Evolutionary conservation across 1,139 yeast species (phyloP), one percentile per base, ranked within the genome.

Genomic region (Saccharomyces pastorianus): DNA sequence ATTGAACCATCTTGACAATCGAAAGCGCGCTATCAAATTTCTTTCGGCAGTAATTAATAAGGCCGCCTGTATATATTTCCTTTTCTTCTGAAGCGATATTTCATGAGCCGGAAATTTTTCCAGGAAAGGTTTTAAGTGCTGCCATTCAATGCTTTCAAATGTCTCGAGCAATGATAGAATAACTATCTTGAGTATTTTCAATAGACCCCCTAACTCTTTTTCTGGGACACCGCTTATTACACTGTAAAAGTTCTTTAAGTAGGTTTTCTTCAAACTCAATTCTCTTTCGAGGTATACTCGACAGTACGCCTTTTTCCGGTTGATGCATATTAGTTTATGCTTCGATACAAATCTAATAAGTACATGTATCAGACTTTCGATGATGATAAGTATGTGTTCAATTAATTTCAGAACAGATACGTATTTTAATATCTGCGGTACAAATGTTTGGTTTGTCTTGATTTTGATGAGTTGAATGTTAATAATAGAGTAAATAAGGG

Each of bases 31-130:
- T 23, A 59, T 56, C 31, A 64, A 46, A 29, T 57, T 56, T 26
- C 51, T 41, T 38, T 64, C 62, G 3, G 58, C 53, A 13, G 57
- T 44, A n/a, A 59, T 53, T 13, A 64, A 48, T 14, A 64, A 47
- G 6, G 53, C 55, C n/a, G 60, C 48, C 41, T 60, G 63, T 5
- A 63, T 56, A 28, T 56, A 48, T 14, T 54, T 42, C 48, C 64
- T 55, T 38, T 46, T 48, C 14, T 20, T 26, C 23, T 46, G 48
- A 25, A 49, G 47, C 13, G 23, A 47, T 51, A 26, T 28, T 11
- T 38, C 25, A 17, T 38, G 20, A 6, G 23, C 26, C 5, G 44
- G 44, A 20, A 20, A 38, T 9, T 38, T 38, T 38, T 20, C 44
- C 26, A 38, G 25, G 8, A 38, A 38, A 13, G 44, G 25, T 4